Percentiles rank a stretch among this genome's conserved stretches.
phyloP scores from a whole-genome alignment of 257 asterid genomes.

The Marsdenia floribunda region DNA sequence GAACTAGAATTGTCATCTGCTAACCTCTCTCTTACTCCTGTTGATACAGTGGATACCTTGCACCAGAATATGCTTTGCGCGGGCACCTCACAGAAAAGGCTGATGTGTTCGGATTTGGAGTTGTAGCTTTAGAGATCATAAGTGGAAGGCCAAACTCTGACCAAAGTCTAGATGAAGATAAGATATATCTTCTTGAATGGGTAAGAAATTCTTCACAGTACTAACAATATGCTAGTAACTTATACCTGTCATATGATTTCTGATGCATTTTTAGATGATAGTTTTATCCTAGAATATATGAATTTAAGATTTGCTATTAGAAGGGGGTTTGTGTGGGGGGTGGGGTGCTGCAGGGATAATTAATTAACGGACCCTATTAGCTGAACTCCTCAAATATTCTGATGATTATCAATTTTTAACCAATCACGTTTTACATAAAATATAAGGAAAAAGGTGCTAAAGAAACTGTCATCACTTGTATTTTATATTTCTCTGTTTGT shows the following conservation, averaged over 20 bases:
- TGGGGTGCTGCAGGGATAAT: background rate
- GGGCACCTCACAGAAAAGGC: conserved; percentile 27
- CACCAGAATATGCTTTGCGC: conserved; percentile 23
- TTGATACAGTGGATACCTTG: conserved; percentile 21
- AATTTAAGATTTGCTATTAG: background rate
- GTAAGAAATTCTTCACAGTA: conserved; percentile 6
- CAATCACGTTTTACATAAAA: background rate
- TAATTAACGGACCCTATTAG: background rate
- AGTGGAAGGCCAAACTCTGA: conserved; percentile 25
- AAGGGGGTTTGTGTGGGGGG: background rate
- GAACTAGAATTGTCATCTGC: no score
- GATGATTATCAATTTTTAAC: background rate
- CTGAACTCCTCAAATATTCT: background rate
- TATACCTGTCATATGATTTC: background rate
- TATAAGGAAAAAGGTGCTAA: background rate
- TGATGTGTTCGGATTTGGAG: conserved; percentile 26
- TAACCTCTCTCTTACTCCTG: background rate
- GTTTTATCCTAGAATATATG: background rate
- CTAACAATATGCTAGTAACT: background rate
- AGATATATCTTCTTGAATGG: conserved; percentile 29
- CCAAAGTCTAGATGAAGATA: conserved; percentile 15
- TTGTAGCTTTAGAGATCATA: conserved; percentile 22
- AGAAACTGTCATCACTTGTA: no score
- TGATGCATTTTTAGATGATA: background rate
- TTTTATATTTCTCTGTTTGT: background rate